Evolutionary conservation across 441 rosid species (phyloP), one percentile per base, ranked within the genome.

Genomic region (Theobroma grandiflorum): DNA sequence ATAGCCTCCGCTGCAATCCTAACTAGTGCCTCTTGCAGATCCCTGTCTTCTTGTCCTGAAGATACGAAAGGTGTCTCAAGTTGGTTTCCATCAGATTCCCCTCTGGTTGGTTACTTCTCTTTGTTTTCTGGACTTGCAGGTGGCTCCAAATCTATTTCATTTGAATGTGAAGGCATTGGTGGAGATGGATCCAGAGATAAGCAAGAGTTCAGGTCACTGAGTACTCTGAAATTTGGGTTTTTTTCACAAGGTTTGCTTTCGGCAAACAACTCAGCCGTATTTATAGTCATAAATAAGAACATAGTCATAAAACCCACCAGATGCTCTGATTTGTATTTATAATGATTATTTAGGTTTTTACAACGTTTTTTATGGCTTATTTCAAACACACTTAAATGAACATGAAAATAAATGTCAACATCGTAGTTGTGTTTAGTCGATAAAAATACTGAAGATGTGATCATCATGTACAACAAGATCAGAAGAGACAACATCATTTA

Each of bases 1-100:
- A 94, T 82, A 71, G 89, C 86, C 87, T 90, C 88, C 40, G 90
- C 92, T 61, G 94, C 96, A 74, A 77, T 74, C 75, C 47, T 79
- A 9, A 63, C 82, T 49, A 78, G 85, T 43, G 80, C 87, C 64
- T 82, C 85, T 3, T 49, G 65, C 57, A 50, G 31, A 68, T 79
- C 67, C 69, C 57, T 72, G 40, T 72, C 82, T 81, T 79, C 83
- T 67, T 83, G 75, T 12, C 72, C 84, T 15, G 84, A 71, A 11
- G 77, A 84, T 75, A 33, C 55, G 73, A 80, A 49, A 84, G 84
- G 74, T 42, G 70, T 84, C 81, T 84, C 85, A 26, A 85, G 65
- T 67, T 81, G 88, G 79, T 86, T 84, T 84, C 79, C 87, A 78
- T 89, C 79, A 59, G 88, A 83, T 67, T 89, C 86, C 76, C 79